Base-by-base conservation (phyloP, 108 stramenopile genomes). In the Fistulifera solaris region DNA sequence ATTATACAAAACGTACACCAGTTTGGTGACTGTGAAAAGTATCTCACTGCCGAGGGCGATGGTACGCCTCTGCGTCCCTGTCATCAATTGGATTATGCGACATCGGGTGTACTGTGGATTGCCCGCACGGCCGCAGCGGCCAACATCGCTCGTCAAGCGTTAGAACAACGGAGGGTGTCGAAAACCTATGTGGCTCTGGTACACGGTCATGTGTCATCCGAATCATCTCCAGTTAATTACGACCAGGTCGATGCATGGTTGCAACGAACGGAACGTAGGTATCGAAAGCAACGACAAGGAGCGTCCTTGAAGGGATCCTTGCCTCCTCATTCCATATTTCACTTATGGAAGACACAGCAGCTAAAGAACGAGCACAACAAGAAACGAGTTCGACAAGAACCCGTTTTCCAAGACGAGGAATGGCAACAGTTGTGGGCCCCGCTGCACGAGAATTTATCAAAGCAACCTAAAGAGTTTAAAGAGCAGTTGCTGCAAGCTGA, bases 61-160 rank as follows among this genome's bases (percentile, higher is more conserved):
- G 44, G 44, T 11, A 6, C 11, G 23, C 31, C 31, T 35, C 47
- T 88, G 39, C 80, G 93, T 10, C 83, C 71, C 0, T 83, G 85
- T 44, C 93, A 94, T 67, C 93, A 91, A 66, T 59, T 94, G 38
- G 93, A 94, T 49, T 94, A 82, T 65, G 88, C 89, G 24, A 94
- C 93, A 1, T 76, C 73, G 0, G 93, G 93, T 31, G 63, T 88
- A 1, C 52, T 94, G 8, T 63, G 88, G 11, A 53, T 83, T 18
- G 93, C 75, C 1, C 70, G 72, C 23, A 77, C 63, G 14, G 57
- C 69, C 22, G 50, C 24, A 18, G 86, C 87, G 2, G 83, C 93
- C 1, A 57, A 62, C 1, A 35, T 48, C 17, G 87, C 88, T 7
- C 54, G 73, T 42, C 40, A 43, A 19, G 53, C 76, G 27, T 87